A percentile compares a stretch with the other conserved stretches of the same genome.
These are phyloP conservation scores for Corrigiola litoralis DNA, from an alignment of 179 eudicot genomes.

Conservation along the genomic window DNA sequence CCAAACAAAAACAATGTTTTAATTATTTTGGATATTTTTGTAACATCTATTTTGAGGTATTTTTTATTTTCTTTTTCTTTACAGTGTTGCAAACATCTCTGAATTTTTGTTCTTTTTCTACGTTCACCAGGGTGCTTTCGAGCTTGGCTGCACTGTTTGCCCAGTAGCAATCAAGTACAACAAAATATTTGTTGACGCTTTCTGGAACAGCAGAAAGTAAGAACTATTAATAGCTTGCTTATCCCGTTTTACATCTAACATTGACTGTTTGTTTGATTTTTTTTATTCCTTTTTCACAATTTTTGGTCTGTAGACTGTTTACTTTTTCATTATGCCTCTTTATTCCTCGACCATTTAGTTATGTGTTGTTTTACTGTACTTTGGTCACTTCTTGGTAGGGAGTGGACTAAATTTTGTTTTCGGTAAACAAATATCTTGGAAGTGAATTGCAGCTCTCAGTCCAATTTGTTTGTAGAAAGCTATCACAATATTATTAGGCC, in stretches of 20 bases:
- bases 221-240: constrained; percentile 21
- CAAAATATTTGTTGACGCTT: constrained; percentile 92
- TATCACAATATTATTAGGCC: no score
- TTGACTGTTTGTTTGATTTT: not conserved
- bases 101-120: not conserved
- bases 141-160: constrained; percentile 85
- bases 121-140: constrained; percentile 74
- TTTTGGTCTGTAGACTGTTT: no score
- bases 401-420: no score
- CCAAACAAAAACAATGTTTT: no score
- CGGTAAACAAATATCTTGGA: no score
- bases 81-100: not conserved
- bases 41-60: not conserved
- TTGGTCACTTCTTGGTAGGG: no score
- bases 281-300: not conserved
- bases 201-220: constrained; percentile 93
- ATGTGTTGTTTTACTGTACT: no score
- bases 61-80: not conserved
- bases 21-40: not conserved
- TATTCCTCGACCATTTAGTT: no score
- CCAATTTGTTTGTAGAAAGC: no score
- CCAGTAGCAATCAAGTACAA: constrained; percentile 94
- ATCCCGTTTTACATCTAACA: not conserved
- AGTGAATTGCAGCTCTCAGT: no score
- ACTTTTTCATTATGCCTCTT: no score